Base-by-base conservation (phyloP, 768 basidiomycete genomes). In the Boletales sp. region DNA sequence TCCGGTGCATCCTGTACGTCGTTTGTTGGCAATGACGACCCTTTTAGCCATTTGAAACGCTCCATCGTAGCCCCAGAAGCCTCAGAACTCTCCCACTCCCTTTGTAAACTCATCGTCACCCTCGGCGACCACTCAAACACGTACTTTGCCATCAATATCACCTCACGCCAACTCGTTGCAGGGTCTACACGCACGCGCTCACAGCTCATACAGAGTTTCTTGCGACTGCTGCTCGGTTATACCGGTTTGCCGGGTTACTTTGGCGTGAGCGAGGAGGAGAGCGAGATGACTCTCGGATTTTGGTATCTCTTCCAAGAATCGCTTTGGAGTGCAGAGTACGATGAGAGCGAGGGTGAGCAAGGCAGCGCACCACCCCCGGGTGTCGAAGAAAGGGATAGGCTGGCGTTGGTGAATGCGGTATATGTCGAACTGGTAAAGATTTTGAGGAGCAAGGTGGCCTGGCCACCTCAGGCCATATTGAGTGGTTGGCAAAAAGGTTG, bases 221-320 rank as follows among this genome's bases (percentile, higher is more conserved):
- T 97, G 3, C 76, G 80, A 5, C 66, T 89, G 11, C 64, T 94
- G 43, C 69, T 97, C 17, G 76, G 82, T 15, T 87, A 88, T 53
- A 90, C 90, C 0, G 84, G 82, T 73, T 68, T 81, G 10, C 81
- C 84, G 0, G 91, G 90, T 0, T 82, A 81, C 52, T 90, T 85
- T 60, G 89, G 87, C 1, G 77, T 80, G 0, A 92, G 94, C 41
- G 94, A 94, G 63, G 87, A 90, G 43, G 85, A 89, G 61, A 93
- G 89, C 58, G 91, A 94, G 67, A 78, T 86, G 74, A 87, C 87
- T 3, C 77, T 95, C 3, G 82, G 82, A 1, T 94, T 94, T 59
- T 95, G 94, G 87, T 94, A 91, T 55, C 72, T 90, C 36, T 79
- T 95, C 49, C 93, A 95, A 66, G 94, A 97, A 63, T 82, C 90